Base-by-base conservation (phyloP, 2,329 filamentous ascomycete genomes). In the Fusarium pseudonygamai region DNA sequence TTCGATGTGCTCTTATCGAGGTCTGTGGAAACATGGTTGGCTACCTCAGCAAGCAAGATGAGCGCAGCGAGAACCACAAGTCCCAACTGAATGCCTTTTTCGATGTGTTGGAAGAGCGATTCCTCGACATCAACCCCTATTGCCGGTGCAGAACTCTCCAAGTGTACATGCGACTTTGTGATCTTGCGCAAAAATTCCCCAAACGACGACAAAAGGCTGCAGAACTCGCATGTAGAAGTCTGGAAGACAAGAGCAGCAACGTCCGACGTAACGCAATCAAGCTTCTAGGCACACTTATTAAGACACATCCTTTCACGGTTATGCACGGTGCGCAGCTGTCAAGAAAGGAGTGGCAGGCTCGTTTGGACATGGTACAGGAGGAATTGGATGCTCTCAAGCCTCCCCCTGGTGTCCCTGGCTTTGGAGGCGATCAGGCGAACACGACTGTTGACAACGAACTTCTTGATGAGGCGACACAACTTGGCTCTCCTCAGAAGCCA, bases 211-310 rank as follows among this genome's bases (percentile, higher is more conserved):
- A 98, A 81, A 93, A 89, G 79, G 96, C 93, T 8, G 93, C 96
- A 4, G 94, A 98, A 80, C 86, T 98, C 32, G 95, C 96, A 3
- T 92, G 93, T 64, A 90, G 93, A 76, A 98, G 96, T 81, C 86
- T 99, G 6, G 94, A 98, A 81, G 97, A 99, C 84, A 98, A 97
- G 87, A 98, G 96, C 84, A 99, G 96, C 83, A 97, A 98, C 78
- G 96, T 99, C 37, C 90, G 96, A 70, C 90, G 95, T 66, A 98
- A 98, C 80, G 95, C 96, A 6, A 96, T 99, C 80, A 98, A 97
- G 82, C 85, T 99, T 12, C 87, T 99, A 3, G 93, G 92, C 11
- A 93, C 93, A 47, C 86, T 99, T 12, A 94, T 99, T 77, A 94
- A 95, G 71, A 98, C 95, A 0, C 96, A 99, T 81, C 96, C 96